A percentile compares a stretch with the other conserved stretches of the same genome.
Evolutionary conservation across 2,329 filamentous ascomycete genomes (phyloP).

Genomic region (Elsinoe ampelina): DNA sequence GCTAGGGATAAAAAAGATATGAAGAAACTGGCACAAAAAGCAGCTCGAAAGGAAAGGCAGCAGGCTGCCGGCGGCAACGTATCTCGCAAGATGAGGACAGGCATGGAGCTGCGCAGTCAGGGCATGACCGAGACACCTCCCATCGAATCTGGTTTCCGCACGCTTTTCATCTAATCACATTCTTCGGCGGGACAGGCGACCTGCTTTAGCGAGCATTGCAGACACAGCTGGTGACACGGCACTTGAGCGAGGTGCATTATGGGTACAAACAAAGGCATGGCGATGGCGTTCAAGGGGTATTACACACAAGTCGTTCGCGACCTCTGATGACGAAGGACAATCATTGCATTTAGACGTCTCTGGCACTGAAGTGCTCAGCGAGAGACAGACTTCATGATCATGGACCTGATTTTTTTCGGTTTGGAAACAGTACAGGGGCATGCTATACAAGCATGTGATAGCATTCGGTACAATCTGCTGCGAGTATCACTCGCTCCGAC

Average conservation of each 20-base stretch:
- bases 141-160: conserved; percentile 28
- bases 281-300: conserved; percentile 1
- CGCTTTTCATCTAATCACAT: conserved; percentile 29
- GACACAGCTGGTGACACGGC: background rate
- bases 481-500: background rate
- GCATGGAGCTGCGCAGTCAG: conserved; percentile 25
- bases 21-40: conserved; percentile 35
- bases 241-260: background rate
- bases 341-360: conserved; percentile 10
- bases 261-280: conserved; percentile 5
- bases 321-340: conserved; percentile 7
- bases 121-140: conserved; percentile 28
- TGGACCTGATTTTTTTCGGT: background rate
- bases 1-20: conserved; percentile 31
- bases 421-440: background rate
- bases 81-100: conserved; percentile 17
- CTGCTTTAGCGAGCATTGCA: conserved; percentile 8
- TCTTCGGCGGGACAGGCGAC: background rate
- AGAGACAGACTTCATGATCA: conserved; percentile 8
- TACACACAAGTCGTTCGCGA: background rate
- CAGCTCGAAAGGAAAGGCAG: conserved; percentile 31
- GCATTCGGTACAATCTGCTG: background rate
- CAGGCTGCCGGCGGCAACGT: conserved; percentile 20
- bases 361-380: conserved; percentile 16
- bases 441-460: background rate